Evolutionary conservation across 1,139 yeast species (phyloP).

Genomic region (Sugiyamaella sp.): DNA sequence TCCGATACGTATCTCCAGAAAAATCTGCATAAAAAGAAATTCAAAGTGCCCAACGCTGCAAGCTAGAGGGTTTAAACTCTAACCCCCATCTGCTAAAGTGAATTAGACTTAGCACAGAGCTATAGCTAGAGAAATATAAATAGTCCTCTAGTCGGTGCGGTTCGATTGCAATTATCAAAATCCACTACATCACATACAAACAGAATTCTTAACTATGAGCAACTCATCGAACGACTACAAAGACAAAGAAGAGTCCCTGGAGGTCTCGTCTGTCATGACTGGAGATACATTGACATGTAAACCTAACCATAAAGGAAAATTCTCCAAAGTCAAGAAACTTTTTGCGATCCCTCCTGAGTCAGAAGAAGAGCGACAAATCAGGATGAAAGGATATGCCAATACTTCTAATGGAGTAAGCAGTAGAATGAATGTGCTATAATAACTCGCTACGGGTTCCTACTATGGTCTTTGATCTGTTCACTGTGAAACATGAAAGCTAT

Average conservation of each 20-base stretch:
- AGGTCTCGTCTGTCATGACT: conserved; percentile 12
- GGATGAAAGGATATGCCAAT: background rate
- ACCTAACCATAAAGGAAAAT: background rate
- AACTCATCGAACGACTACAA: background rate
- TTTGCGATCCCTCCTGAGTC: conserved; percentile 14
- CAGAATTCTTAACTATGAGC: too few species aligned
- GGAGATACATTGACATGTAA: conserved; percentile 1
- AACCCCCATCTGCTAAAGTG: too few species aligned
- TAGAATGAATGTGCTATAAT: conserved; percentile 10
- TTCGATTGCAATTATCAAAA: background rate
- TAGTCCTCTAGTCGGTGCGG: too few species aligned
- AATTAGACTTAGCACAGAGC: too few species aligned
- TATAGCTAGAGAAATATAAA: too few species aligned
- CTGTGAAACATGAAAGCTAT: too few species aligned
- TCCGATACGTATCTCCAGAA: too few species aligned
- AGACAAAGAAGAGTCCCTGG: conserved; percentile 1
- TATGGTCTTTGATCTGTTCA: background rate
- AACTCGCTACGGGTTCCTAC: too few species aligned
- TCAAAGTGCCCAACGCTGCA: too few species aligned
- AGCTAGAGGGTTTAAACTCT: too few species aligned
- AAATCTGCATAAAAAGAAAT: too few species aligned
- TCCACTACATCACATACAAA: too few species aligned
- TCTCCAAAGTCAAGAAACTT: conserved; percentile 10
- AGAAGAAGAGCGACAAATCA: conserved; percentile 2
- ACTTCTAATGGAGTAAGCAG: background rate